phyloP scores from a whole-genome alignment of 2,329 filamentous ascomycete genomes.

The Diplocarpon rosae region DNA sequence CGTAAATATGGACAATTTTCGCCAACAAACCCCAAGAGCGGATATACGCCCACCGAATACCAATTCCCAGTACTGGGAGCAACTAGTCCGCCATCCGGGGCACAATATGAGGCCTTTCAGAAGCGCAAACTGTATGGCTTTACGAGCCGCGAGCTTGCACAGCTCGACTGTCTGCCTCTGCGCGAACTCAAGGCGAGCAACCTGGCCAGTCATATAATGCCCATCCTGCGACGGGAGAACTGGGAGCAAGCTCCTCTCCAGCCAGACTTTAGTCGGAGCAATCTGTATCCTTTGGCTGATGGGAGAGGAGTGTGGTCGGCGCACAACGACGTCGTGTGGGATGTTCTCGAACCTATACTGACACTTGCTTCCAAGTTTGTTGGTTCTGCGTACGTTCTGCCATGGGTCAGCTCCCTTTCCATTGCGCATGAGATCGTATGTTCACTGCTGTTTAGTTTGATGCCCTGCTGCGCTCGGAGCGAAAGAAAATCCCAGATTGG shows the following conservation, averaged over 20 bases:
- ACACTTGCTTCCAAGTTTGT: conserved; percentile 23
- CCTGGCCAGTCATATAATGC: conserved; percentile 9
- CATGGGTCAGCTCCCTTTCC: conserved; percentile 7
- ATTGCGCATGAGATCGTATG: background rate
- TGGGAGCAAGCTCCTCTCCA: conserved; percentile 6
- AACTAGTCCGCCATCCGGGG: background rate
- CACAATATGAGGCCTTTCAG: conserved; percentile 4
- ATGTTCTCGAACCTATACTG: conserved; percentile 10
- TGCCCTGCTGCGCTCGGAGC: conserved; percentile 7
- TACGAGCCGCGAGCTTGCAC: conserved; percentile 10
- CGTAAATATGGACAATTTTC: conserved; percentile 2
- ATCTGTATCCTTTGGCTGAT: conserved; percentile 10
- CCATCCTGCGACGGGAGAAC: conserved; percentile 4
- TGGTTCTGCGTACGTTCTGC: conserved; percentile 8
- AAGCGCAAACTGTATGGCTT: conserved; percentile 6
- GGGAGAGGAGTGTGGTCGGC: conserved; percentile 8
- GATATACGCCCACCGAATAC: background rate
- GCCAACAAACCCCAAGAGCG: background rate
- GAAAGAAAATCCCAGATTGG: conserved; percentile 2
- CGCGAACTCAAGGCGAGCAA: conserved; percentile 4
- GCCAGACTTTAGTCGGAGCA: conserved; percentile 2
- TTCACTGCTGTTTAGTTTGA: conserved; percentile 8
- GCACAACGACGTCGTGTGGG: conserved; percentile 15
- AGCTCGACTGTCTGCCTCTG: conserved; percentile 14
- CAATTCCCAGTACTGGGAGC: background rate